Base-by-base conservation (phyloP, 2,329 filamentous ascomycete species). In the Falciphora oryzae region DNA sequence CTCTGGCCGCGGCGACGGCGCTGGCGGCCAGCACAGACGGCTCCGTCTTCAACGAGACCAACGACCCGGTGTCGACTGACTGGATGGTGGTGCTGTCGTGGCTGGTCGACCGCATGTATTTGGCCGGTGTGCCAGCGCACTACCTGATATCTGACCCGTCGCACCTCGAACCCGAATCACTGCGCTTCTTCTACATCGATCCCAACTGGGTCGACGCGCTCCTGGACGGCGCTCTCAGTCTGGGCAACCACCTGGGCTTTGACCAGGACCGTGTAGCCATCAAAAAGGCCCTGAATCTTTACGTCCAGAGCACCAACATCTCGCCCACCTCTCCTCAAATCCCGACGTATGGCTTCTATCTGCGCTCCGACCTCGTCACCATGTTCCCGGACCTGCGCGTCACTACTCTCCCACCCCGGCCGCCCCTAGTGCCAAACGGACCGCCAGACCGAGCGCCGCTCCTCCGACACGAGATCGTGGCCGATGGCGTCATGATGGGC, bases 101-200 rank as follows among this genome's bases (percentile, higher is more conserved):
- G 72, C 27, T 81, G 0, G 25, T 77, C 0, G 77, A 81, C 63
- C 69, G 70, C 4, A 69, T 78, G 63, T 78, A 72, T 63, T 70
- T 81, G 0, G 64, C 64, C 0, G 70, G 71, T 0, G 70, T 82
- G 0, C 80, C 79, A 0, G 68, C 75, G 0, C 78, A 81, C 58
- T 80, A 75, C 64, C 69, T 81, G 2, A 67, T 82, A 5, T 61
- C 73, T 0, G 79, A 82, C 29, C 74, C 77, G 0, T 69, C 65
- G 0, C 67, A 75, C 50, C 68, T 82, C 0, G 74, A 69, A 0
- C 58, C 50, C 5, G 80, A 83, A 66, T 73, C 65, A 13, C 62
- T 83, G 0, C 73, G 78, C 0, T 79, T 81, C 71, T 83, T 83
- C 70, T 65, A 73, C 50, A 77, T 83, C 14, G 80, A 83, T 63